Evolutionary conservation across 208 protist genomes (phyloP).

Genomic region (Crithidia expoeki): DNA sequence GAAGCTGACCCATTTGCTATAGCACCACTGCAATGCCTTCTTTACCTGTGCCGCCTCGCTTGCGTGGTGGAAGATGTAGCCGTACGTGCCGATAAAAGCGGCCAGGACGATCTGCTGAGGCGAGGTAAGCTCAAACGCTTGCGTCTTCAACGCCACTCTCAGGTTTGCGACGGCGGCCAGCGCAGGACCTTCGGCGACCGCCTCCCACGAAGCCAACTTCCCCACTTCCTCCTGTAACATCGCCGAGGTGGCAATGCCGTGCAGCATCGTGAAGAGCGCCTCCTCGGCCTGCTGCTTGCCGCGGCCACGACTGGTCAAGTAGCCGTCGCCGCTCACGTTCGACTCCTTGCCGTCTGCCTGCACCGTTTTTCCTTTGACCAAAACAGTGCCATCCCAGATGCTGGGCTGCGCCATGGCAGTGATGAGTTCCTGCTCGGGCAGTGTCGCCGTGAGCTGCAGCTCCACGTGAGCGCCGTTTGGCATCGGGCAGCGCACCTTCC

Average conservation of each 20-base stretch:
- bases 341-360: conserved; percentile 35
- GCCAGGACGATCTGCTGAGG: conserved; percentile 52
- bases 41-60: conserved; percentile 29
- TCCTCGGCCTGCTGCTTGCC: conserved; percentile 25
- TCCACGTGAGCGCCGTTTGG: conserved; percentile 31
- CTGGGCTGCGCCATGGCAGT: conserved; percentile 50
- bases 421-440: conserved; percentile 62
- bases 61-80: conserved; percentile 65
- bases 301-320: conserved; percentile 41
- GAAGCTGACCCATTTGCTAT: conserved; percentile 57
- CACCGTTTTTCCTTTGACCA: conserved; percentile 37
- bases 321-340: conserved; percentile 53
- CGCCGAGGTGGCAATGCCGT: conserved; percentile 26
- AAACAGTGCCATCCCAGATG: conserved; percentile 55
- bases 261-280: conserved; percentile 36
- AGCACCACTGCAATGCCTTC: conserved; percentile 54
- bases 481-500: conserved; percentile 37
- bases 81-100: conserved; percentile 51
- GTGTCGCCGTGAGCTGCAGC: conserved; percentile 36
- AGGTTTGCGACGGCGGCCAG: conserved; percentile 35
- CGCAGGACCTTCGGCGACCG: conserved; percentile 44
- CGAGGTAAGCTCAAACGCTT: conserved; percentile 35
- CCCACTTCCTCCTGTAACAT: conserved; percentile 40
- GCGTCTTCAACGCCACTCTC: conserved; percentile 32
- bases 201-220: conserved; percentile 29